Percentiles rank a stretch among this genome's conserved stretches.
Evolutionary conservation across 108 stramenopile genomes (phyloP).

Genomic region (Aurantiochytrium sp.): DNA sequence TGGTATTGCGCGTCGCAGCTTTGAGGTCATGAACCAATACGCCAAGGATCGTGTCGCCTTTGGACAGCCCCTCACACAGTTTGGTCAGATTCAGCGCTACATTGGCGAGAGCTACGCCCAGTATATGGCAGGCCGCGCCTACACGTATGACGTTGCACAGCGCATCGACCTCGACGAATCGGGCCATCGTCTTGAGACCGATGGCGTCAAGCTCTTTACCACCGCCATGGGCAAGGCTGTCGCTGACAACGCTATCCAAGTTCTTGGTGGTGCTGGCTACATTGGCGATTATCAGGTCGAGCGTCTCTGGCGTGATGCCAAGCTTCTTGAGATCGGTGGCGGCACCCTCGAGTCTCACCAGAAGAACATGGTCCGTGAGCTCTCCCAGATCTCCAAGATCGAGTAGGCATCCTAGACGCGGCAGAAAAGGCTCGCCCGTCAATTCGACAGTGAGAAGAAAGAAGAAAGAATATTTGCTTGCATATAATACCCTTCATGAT

Average conservation of each 20-base stretch:
- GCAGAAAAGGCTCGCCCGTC: not conserved
- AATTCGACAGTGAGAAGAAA: not conserved
- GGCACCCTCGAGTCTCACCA: slow-evolving; percentile 97
- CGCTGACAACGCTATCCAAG: slow-evolving; percentile 94
- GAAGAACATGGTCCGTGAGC: slow-evolving; percentile 81
- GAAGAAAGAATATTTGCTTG: not conserved
- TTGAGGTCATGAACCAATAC: slow-evolving; percentile 87
- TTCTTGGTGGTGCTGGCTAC: slow-evolving; percentile 95
- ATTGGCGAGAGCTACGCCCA: slow-evolving; percentile 91
- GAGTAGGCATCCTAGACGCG: not conserved
- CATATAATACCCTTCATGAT: too few species aligned
- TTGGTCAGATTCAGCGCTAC: slow-evolving; percentile 88
- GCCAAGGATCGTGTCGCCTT: slow-evolving; percentile 79
- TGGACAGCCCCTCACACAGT: slow-evolving; percentile 65
- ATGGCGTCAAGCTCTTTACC: slow-evolving; percentile 94
- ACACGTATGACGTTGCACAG: slow-evolving; percentile 77
- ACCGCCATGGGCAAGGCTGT: slow-evolving; percentile 88
- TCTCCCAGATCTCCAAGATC: not conserved
- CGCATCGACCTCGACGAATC: slow-evolving; percentile 60
- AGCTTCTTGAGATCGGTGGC: slow-evolving; percentile 97
- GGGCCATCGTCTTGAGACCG: slow-evolving; percentile 72
- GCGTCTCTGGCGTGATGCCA: slow-evolving; percentile 93
- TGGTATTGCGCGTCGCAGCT: slow-evolving; percentile 78
- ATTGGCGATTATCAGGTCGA: slow-evolving; percentile 95
- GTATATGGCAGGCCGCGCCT: slow-evolving; percentile 86